A percentile compares a stretch with the other conserved stretches of the same genome.
Conservation (phyloP, 495 filamentous ascomycete species). For the Gamarada debralockiae region DNA sequence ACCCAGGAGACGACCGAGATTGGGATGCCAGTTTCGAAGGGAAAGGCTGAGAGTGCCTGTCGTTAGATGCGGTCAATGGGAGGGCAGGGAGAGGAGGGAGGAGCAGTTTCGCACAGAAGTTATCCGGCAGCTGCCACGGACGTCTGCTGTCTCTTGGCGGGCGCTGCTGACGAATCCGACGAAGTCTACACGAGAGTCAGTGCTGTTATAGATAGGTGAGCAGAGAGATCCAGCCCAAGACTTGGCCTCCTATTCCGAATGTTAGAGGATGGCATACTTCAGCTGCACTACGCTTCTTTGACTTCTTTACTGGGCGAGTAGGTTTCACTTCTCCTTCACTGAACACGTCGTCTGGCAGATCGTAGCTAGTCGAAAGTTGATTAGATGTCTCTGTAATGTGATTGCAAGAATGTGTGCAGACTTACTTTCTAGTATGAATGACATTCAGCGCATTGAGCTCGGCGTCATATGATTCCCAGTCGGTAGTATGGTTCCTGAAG, state of each 20-base stretch:
- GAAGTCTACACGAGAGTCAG: slow-evolving; percentile 28
- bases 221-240: background rate
- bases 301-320: slow-evolving; percentile 51
- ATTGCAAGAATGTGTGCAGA: slow-evolving; percentile 1
- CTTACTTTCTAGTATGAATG: slow-evolving; percentile 74
- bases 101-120: slow-evolving; percentile 20
- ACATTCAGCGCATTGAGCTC: slow-evolving; percentile 64
- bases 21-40: background rate
- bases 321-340: slow-evolving; percentile 73
- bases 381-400: background rate
- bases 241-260: background rate
- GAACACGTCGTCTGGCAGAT: slow-evolving; percentile 88
- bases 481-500: slow-evolving; percentile 67
- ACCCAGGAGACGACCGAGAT: background rate
- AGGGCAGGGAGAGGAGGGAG: slow-evolving; percentile 5
- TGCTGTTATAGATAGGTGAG: background rate
- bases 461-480: slow-evolving; percentile 61
- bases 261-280: slow-evolving; percentile 23
- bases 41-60: slow-evolving; percentile 10
- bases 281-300: slow-evolving; percentile 23
- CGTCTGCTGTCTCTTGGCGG: slow-evolving; percentile 34
- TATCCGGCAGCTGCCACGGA: slow-evolving; percentile 34
- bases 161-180: slow-evolving; percentile 27
- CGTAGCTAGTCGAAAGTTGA: slow-evolving; percentile 52
- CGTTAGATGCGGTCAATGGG: slow-evolving; percentile 24